phyloP scores from a whole-genome alignment of 768 basidiomycete genomes.

The Leccinum imitatum region DNA sequence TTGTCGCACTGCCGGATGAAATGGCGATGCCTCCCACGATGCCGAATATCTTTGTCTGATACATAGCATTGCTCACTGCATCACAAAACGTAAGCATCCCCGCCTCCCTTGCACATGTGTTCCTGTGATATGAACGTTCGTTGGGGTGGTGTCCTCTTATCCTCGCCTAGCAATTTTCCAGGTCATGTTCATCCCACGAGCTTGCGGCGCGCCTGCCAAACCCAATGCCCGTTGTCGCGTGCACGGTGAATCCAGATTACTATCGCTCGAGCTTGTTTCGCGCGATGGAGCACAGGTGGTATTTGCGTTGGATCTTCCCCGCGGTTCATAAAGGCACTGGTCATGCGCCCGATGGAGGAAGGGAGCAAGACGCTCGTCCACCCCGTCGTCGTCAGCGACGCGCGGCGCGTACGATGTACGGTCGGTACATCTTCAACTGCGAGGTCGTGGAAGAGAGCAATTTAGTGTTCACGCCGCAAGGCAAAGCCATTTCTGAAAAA shows the following conservation, averaged over 20 bases:
- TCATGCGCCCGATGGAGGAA: constrained; percentile 29
- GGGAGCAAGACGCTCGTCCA: constrained; percentile 35
- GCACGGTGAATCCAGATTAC: constrained; percentile 32
- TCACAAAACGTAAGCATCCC: constrained; percentile 21
- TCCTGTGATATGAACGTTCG: neutral
- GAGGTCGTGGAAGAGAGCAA: too few relatives aligned
- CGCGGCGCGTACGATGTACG: too few relatives aligned
- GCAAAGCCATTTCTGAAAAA: too few relatives aligned
- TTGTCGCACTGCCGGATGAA: neutral
- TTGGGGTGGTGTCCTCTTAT: neutral
- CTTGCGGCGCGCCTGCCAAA: constrained; percentile 26
- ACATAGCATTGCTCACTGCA: constrained; percentile 15
- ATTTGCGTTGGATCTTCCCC: neutral
- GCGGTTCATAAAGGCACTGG: constrained; percentile 12
- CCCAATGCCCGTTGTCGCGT: constrained; percentile 23
- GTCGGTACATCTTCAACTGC: too few relatives aligned
- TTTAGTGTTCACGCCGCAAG: too few relatives aligned
- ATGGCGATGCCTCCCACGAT: neutral
- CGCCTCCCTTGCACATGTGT: neutral
- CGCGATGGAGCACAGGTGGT: constrained; percentile 12
- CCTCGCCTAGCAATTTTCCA: constrained; percentile 23
- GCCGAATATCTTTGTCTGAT: neutral
- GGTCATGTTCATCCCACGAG: constrained; percentile 30
- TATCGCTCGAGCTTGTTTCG: constrained; percentile 31
- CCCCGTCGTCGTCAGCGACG: constrained; percentile 10